Conservation (phyloP, 768 basidiomycete genomes). For the Solioccasus polychromus region DNA sequence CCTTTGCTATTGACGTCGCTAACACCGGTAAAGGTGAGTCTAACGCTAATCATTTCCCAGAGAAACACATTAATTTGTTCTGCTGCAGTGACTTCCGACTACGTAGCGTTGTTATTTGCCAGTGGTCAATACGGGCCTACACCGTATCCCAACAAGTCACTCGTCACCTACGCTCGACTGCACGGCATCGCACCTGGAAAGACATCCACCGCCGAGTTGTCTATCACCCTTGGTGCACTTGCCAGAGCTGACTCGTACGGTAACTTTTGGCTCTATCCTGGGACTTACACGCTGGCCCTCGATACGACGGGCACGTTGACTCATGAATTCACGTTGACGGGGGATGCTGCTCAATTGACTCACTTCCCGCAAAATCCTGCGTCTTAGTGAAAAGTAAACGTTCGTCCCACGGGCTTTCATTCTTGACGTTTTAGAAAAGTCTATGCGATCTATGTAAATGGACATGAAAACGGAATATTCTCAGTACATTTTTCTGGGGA, state of each 20-base stretch:
- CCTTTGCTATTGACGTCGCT: constrained; percentile 45
- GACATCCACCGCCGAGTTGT: constrained; percentile 33
- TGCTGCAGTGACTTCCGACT: constrained; percentile 44
- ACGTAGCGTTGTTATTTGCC: constrained; percentile 52
- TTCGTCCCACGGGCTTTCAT: too few species aligned
- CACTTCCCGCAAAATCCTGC: constrained; percentile 37
- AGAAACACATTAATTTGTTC: background rate
- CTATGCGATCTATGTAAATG: too few species aligned
- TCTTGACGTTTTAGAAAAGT: too few species aligned
- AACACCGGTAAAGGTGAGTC: constrained; percentile 41
- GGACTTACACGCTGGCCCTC: constrained; percentile 39
- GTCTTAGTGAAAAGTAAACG: background rate
- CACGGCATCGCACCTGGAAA: constrained; percentile 30
- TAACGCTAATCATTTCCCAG: background rate
- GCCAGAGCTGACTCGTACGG: constrained; percentile 47
- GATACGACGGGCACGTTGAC: constrained; percentile 41
- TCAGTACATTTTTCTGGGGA: too few species aligned
- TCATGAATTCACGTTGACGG: constrained; percentile 43
- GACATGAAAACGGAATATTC: too few species aligned
- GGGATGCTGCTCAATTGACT: constrained; percentile 38
- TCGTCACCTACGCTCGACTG: constrained; percentile 48
- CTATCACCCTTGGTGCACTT: constrained; percentile 46
- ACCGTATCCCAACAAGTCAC: constrained; percentile 51
- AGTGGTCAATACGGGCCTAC: constrained; percentile 46
- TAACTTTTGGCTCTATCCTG: constrained; percentile 44